These are phyloP conservation scores for Penicillium sp. DNA, from an alignment of 2,329 filamentous ascomycete species.

Conservation along the genomic window DNA sequence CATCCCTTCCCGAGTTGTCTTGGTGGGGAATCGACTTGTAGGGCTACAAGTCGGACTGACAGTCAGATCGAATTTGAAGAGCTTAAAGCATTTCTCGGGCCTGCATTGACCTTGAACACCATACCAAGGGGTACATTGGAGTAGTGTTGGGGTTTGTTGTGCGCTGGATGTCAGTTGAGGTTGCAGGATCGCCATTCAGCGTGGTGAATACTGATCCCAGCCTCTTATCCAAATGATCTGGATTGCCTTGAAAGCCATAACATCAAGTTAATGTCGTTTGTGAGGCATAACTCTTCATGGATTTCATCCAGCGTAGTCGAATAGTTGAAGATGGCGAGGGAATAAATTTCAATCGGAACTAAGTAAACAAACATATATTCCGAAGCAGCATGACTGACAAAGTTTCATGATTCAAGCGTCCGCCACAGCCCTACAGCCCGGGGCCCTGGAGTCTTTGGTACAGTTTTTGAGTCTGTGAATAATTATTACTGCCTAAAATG, in stretches of 20 bases:
- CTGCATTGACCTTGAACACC: background rate
- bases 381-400: no score
- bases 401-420: no score
- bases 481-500: no score
- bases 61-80: background rate
- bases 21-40: constrained; percentile 11
- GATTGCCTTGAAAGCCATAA: background rate
- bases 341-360: no score
- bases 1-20: constrained; percentile 26
- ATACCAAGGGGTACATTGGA: constrained; percentile 23
- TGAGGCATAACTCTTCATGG: no score
- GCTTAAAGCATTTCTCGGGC: constrained; percentile 11
- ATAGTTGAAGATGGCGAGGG: no score
- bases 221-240: background rate
- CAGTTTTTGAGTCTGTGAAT: no score
- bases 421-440: no score
- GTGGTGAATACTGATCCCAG: background rate
- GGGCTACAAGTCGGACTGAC: constrained; percentile 7
- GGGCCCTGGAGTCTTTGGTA: no score
- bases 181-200: constrained; percentile 4
- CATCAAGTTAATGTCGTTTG: no score
- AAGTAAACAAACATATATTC: no score
- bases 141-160: background rate
- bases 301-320: no score
- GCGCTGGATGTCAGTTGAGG: background rate